A percentile compares a stretch with the other conserved stretches of the same genome.
Evolutionary conservation across 225 moss, liverwort and hornwort species (phyloP).

Genomic region (Climacium dendroides): DNA sequence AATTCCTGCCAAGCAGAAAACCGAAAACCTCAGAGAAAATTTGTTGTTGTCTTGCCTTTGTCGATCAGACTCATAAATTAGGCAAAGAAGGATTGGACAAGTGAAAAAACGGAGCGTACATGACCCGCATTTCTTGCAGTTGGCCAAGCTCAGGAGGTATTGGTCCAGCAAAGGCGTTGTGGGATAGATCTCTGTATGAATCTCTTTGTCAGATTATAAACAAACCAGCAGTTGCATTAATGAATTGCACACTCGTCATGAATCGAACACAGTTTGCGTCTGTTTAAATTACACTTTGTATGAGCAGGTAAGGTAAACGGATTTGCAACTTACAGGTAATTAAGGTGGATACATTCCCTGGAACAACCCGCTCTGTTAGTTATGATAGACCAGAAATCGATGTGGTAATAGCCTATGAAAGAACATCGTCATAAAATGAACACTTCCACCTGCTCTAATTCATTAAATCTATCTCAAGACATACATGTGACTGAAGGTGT

Average conservation of each 20-base stretch:
- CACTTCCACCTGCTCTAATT: background rate
- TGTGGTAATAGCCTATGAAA: background rate
- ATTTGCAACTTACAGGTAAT: conserved; percentile 20
- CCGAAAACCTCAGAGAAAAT: background rate
- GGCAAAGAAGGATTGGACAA: background rate
- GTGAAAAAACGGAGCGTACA: conserved; percentile 7
- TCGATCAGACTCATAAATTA: background rate
- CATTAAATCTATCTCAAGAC: background rate
- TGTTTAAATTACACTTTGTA: background rate
- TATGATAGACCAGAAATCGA: background rate
- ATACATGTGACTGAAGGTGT: background rate
- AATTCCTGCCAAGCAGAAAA: conserved; percentile 24
- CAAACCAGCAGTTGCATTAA: background rate
- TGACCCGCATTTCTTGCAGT: conserved; percentile 51
- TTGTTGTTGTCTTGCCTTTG: background rate
- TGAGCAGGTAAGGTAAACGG: background rate
- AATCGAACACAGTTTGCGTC: background rate
- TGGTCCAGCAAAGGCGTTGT: conserved; percentile 39
- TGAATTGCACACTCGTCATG: background rate
- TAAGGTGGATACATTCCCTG: conserved; percentile 47
- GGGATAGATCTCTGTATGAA: conserved; percentile 47
- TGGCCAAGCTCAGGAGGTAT: conserved; percentile 65
- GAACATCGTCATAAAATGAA: background rate
- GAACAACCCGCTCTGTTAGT: background rate
- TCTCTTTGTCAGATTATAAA: background rate